A percentile compares a stretch with the other conserved stretches of the same genome.
Conservation (phyloP, 768 basidiomycete genomes). For the Royoungia palumana region DNA sequence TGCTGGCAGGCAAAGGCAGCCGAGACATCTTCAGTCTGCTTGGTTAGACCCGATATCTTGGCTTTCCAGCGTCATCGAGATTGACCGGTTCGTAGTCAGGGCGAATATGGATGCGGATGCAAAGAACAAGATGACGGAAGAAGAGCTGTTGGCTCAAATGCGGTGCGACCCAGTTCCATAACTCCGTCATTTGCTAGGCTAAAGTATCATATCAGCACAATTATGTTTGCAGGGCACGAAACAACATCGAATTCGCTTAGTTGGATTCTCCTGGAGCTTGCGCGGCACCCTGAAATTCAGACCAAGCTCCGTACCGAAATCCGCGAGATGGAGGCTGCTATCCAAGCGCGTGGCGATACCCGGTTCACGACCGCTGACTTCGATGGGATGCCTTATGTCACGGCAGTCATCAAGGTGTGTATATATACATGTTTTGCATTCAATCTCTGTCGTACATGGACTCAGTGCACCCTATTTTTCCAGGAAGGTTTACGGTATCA, state of each 20-base stretch:
- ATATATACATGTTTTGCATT: neutral
- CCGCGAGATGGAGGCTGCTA: neutral
- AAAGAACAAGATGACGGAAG: slow-evolving; percentile 24
- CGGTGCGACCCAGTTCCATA: slow-evolving; percentile 15
- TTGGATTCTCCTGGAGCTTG: slow-evolving; percentile 46
- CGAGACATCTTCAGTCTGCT: slow-evolving; percentile 32
- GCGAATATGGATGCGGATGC: slow-evolving; percentile 28
- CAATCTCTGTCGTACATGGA: neutral
- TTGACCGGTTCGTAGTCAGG: slow-evolving; percentile 14
- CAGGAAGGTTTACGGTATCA: slow-evolving; percentile 42
- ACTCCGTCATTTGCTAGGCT: neutral
- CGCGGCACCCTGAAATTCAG: slow-evolving; percentile 56
- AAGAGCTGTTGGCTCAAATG: slow-evolving; percentile 4
- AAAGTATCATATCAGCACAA: slow-evolving; percentile 31
- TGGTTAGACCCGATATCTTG: slow-evolving; percentile 25
- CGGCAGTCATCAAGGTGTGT: slow-evolving; percentile 29
- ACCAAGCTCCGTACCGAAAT: slow-evolving; percentile 46
- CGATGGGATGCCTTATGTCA: slow-evolving; percentile 46
- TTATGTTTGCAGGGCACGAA: slow-evolving; percentile 44
- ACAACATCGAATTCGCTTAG: slow-evolving; percentile 53
- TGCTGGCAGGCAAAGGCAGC: neutral
- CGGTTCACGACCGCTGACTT: slow-evolving; percentile 37
- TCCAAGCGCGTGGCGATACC: slow-evolving; percentile 2
- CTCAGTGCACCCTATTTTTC: neutral
- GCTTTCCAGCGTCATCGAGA: neutral